Conservation (phyloP, 2,329 filamentous ascomycete genomes). For the Chaetomium strumarium region DNA sequence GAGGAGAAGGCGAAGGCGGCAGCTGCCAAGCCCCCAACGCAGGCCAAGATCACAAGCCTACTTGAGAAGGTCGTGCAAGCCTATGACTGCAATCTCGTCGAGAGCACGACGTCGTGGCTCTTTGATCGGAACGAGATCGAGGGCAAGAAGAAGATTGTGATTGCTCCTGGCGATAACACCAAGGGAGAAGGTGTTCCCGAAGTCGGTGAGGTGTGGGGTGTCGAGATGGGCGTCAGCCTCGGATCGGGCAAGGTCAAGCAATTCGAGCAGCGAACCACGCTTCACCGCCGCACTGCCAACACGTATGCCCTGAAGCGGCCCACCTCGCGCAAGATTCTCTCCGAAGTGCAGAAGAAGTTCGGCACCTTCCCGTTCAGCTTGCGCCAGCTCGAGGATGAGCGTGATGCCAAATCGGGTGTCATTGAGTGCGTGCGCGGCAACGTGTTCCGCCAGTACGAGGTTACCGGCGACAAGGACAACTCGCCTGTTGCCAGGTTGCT, state of each 20-base stretch:
- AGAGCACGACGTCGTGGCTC: conserved; percentile 96
- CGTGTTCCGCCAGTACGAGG: conserved; percentile 92
- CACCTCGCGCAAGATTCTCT: conserved; percentile 85
- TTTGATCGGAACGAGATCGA: conserved; percentile 98
- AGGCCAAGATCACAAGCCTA: conserved; percentile 78
- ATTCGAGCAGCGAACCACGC: conserved; percentile 77
- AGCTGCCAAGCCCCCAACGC: conserved; percentile 73
- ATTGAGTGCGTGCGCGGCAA: conserved; percentile 92
- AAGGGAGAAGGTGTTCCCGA: conserved; percentile 89
- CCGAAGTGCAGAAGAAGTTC: conserved; percentile 95
- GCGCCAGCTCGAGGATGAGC: conserved; percentile 93
- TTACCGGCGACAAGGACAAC: conserved; percentile 88
- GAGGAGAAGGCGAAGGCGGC: conserved; percentile 94
- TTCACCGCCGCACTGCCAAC: conserved; percentile 87
- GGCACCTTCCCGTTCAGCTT: conserved; percentile 96
- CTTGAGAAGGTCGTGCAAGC: conserved; percentile 87
- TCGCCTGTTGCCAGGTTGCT: conserved; percentile 79
- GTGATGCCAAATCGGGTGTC: conserved; percentile 89
- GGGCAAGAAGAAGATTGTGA: conserved; percentile 93
- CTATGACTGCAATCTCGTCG: conserved; percentile 88
- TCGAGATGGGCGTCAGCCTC: conserved; percentile 88
- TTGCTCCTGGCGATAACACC: conserved; percentile 76
- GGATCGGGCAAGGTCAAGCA: conserved; percentile 94
- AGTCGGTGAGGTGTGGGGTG: conserved; percentile 92
- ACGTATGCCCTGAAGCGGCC: conserved; percentile 93